Conservation (phyloP, 2,329 filamentous ascomycete species). For the Neonectria coccinea region DNA sequence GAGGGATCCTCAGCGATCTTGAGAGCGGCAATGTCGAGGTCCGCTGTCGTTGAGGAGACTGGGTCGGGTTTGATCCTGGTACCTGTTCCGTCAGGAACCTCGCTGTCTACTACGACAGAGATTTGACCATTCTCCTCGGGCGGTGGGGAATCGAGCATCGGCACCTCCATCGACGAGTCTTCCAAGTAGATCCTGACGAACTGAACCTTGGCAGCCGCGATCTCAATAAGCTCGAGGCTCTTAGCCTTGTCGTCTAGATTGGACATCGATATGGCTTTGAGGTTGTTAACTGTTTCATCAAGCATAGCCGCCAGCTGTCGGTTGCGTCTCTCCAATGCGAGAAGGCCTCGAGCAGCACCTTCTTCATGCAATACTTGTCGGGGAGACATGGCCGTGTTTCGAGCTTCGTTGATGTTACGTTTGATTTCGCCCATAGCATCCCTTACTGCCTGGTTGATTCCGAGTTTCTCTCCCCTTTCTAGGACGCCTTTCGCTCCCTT, state of each 20-base stretch:
- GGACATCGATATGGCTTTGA: slow-evolving; percentile 70
- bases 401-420: slow-evolving; percentile 76
- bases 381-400: slow-evolving; percentile 55
- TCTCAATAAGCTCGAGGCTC: slow-evolving; percentile 65
- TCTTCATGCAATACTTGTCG: slow-evolving; percentile 53
- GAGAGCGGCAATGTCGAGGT: slow-evolving; percentile 37
- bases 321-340: slow-evolving; percentile 73
- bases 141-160: slow-evolving; percentile 41
- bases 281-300: slow-evolving; percentile 71
- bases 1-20: slow-evolving; percentile 32
- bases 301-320: slow-evolving; percentile 75
- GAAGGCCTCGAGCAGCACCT: slow-evolving; percentile 53
- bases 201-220: slow-evolving; percentile 72
- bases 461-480: slow-evolving; percentile 79
- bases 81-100: slow-evolving; percentile 7
- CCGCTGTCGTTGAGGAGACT: slow-evolving; percentile 12
- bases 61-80: slow-evolving; percentile 29
- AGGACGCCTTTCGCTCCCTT: slow-evolving; percentile 81
- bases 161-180: slow-evolving; percentile 66
- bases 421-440: slow-evolving; percentile 84
- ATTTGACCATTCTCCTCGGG: slow-evolving; percentile 32
- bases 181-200: slow-evolving; percentile 73
- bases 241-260: slow-evolving; percentile 61
- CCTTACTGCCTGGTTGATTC: slow-evolving; percentile 84
- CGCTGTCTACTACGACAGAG: slow-evolving; percentile 29